Evolutionary conservation across 2,329 filamentous ascomycete species (phyloP), one percentile per base, ranked within the genome.

Genomic region (Paecilomyces sp.): DNA sequence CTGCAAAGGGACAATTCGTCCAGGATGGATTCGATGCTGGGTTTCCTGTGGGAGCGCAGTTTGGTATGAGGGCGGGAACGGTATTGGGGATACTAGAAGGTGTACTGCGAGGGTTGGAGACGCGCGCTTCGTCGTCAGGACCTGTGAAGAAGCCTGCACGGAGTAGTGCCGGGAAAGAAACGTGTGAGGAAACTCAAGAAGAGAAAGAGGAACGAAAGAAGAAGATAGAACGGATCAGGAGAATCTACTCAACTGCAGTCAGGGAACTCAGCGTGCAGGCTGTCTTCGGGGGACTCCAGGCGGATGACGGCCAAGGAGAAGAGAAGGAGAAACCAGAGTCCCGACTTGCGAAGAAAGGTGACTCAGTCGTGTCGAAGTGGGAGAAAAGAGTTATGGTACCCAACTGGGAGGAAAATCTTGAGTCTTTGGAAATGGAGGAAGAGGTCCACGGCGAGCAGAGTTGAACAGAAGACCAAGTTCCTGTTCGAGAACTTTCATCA

Each of bases 21-120:
- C 94, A 99, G 75, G 81, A 82, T 13, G 93, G 93, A 0, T 97
- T 99, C 70, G 94, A 99, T 72, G 90, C 93, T 64, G 93, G 93
- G 0, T 97, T 92, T 72, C 82, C 86, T 13, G 80, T 97, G 0
- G 94, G 94, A 12, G 92, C 91, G 0, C 86, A 88, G 57, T 78
- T 97, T 31, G 94, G 93, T 0, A 73, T 89, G 64, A 82, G 82
- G 30, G 88, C 87, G 0, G 94, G 94, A 0, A 86, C 85, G 64
- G 77, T 95, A 12, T 73, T 96, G 3, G 94, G 94, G 0, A 77
- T 90, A 3, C 70, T 97, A 5, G 90, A 96, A 68, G 91, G 89
- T 0, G 75, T 96, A 22, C 74, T 79, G 0, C 68, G 67, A 3
- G 73, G 72, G 1, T 67, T 72, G 4, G 72, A 74, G 25, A 66